phyloP scores from a whole-genome alignment of 805 yeast species.

The Geotrichum ghanense region DNA sequence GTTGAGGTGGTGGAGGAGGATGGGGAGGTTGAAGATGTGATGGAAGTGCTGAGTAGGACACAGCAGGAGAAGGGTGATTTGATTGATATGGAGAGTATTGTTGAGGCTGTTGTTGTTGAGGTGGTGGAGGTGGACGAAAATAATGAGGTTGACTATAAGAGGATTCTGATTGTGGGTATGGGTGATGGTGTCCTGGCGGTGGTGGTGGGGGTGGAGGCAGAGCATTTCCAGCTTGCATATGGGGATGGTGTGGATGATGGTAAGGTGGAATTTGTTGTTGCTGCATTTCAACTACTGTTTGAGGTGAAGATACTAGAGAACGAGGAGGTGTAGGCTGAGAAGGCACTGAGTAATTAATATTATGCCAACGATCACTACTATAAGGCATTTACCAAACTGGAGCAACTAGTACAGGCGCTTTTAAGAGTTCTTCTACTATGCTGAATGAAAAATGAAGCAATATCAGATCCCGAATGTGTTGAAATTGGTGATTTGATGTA shows the following conservation, averaged over 20 bases:
- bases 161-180: not conserved
- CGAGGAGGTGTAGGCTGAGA: conserved; percentile 2
- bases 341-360: conserved; percentile 1
- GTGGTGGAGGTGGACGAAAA: conserved; percentile 1
- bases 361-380: not conserved
- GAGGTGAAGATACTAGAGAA: not conserved
- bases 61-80: conserved; percentile 2
- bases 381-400: not conserved
- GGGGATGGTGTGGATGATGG: not conserved
- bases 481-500: too few species aligned
- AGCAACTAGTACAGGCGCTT: not conserved
- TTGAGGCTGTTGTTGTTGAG: not conserved
- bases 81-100: not conserved
- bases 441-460: too few species aligned
- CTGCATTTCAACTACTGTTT: not conserved
- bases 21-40: not conserved
- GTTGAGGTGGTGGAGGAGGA: not conserved
- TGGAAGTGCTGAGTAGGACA: not conserved
- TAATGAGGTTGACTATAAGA: not conserved
- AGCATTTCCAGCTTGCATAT: not conserved
- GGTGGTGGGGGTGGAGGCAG: conserved; percentile 1
- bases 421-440: too few species aligned
- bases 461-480: too few species aligned
- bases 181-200: not conserved
- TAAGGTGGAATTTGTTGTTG: not conserved